Conservation (phyloP, 2,329 filamentous ascomycete species). For the Ophiostoma sp. region DNA sequence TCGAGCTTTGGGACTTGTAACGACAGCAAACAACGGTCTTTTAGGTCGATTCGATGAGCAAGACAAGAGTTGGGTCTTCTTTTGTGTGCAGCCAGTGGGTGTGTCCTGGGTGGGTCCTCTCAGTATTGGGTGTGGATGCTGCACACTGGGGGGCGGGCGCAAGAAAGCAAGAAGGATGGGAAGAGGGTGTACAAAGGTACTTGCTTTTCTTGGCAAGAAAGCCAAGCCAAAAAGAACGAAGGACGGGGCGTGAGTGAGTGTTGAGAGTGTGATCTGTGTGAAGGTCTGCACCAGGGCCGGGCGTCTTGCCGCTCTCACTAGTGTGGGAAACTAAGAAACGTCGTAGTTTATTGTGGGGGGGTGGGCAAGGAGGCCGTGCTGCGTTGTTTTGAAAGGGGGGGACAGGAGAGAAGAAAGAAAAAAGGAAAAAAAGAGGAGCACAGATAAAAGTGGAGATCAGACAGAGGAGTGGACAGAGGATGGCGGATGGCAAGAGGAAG, state of each 20-base stretch:
- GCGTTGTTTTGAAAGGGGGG: conserved; percentile 27
- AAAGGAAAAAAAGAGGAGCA: conserved; percentile 2
- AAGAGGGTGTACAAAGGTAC: conserved; percentile 16
- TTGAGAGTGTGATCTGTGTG: conserved; percentile 18
- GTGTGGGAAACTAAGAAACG: conserved; percentile 9
- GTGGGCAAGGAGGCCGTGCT: conserved; percentile 20
- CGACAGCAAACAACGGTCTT: not conserved
- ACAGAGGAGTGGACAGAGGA: conserved; percentile 13
- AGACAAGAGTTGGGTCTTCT: not conserved
- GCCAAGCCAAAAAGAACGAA: not conserved
- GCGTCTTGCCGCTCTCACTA: conserved; percentile 27
- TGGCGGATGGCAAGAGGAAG: not conserved
- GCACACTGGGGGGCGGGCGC: not conserved
- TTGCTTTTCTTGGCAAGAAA: not conserved
- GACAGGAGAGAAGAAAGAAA: not conserved
- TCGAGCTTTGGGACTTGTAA: not conserved
- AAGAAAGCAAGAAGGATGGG: not conserved
- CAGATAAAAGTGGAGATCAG: not conserved
- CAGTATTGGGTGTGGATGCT: not conserved
- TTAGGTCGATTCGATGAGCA: not conserved
- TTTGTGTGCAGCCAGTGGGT: not conserved
- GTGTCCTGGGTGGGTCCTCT: not conserved
- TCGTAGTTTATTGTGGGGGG: conserved; percentile 21
- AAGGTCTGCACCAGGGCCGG: conserved; percentile 26
- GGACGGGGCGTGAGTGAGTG: conserved; percentile 7